Conservation (phyloP, 2,329 filamentous ascomycete genomes). For the Penicillium sp. region DNA sequence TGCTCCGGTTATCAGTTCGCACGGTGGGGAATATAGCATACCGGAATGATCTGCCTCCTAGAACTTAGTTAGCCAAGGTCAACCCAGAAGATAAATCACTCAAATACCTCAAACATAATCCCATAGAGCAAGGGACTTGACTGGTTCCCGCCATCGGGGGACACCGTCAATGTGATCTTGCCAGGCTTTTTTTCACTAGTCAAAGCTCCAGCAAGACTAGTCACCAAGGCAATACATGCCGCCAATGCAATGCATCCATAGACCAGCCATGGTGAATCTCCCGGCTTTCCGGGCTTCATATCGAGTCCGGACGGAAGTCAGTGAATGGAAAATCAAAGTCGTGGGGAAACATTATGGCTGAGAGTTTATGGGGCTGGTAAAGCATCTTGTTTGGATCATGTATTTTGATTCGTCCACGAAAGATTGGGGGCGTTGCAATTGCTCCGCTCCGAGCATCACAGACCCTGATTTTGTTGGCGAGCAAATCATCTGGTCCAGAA, state of each 20-base stretch:
- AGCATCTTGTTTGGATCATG: no score
- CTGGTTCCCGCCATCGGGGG: constrained; percentile 25
- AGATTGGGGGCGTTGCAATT: no score
- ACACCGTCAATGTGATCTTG: constrained; percentile 21
- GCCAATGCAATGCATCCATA: constrained; percentile 1
- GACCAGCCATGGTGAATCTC: not conserved
- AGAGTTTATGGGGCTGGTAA: no score
- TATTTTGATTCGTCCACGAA: no score
- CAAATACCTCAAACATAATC: constrained; percentile 34
- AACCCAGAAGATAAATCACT: not conserved
- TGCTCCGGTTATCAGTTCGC: no score
- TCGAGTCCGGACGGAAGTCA: not conserved
- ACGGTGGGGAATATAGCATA: constrained; percentile 6
- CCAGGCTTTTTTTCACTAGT: not conserved
- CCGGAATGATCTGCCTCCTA: constrained; percentile 36
- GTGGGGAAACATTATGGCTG: no score
- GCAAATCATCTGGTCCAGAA: no score
- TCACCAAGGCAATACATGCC: constrained; percentile 1
- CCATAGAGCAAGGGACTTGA: constrained; percentile 34
- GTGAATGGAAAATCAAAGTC: no score
- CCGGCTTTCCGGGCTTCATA: constrained; percentile 4
- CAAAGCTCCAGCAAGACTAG: not conserved
- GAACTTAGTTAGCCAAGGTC: not conserved
- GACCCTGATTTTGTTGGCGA: no score
- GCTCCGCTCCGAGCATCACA: no score